Evolutionary conservation across 148 eudicot genomes (phyloP).

Genomic region (Rhododendron henanense): DNA sequence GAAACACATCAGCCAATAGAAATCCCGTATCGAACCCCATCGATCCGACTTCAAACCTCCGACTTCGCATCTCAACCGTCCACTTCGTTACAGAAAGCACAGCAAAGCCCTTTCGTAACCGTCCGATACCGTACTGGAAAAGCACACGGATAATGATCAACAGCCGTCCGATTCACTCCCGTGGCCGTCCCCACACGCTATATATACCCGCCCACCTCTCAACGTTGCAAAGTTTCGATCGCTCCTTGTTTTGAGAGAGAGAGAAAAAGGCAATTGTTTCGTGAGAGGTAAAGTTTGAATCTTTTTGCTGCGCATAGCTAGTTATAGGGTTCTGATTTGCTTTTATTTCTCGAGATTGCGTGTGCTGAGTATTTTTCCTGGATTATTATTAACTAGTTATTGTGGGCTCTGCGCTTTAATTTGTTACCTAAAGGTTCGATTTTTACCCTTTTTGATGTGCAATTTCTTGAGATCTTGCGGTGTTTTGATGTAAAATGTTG

Average conservation of each 20-base stretch:
- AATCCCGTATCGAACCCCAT: neutral
- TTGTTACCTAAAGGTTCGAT: neutral
- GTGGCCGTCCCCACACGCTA: neutral
- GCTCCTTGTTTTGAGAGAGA: neutral
- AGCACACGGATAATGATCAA: neutral
- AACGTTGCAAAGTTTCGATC: neutral
- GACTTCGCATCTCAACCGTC: neutral
- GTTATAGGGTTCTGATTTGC: neutral
- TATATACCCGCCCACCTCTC: neutral
- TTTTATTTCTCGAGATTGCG: neutral
- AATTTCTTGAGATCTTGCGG: neutral
- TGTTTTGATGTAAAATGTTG: neutral
- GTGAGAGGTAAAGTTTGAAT: neutral
- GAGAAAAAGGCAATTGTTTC: neutral
- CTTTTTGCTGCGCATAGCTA: neutral
- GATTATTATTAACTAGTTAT: neutral
- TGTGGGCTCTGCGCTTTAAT: neutral
- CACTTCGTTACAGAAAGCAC: neutral
- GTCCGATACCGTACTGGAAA: constrained; percentile 1
- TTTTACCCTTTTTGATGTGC: neutral
- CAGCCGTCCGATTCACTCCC: neutral
- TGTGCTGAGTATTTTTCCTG: neutral
- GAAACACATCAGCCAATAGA: neutral
- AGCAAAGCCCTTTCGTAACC: neutral
- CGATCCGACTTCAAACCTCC: neutral